A percentile compares a stretch with the other conserved stretches of the same genome.
Conservation (phyloP, 2,329 filamentous ascomycete genomes). For the Eurotiales sp. region DNA sequence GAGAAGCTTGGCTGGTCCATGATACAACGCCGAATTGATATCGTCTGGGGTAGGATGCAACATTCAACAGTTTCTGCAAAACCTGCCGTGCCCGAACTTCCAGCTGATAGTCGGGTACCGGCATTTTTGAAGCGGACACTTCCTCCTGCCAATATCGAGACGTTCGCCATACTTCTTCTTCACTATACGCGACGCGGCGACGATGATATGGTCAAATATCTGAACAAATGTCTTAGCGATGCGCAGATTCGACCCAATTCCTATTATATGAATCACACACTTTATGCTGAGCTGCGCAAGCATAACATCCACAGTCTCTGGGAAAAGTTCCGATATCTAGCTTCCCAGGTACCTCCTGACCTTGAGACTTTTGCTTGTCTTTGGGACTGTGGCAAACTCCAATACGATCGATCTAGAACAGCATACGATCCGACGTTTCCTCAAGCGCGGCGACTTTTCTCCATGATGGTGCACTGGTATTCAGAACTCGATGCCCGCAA, state of each 20-base stretch:
- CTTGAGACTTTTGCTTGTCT: constrained; percentile 66
- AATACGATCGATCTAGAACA: constrained; percentile 46
- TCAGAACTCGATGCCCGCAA: constrained; percentile 27
- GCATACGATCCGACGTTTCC: constrained; percentile 47
- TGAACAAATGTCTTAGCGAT: constrained; percentile 61
- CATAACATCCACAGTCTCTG: constrained; percentile 55
- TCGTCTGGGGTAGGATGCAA: constrained; percentile 46
- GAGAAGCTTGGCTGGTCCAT: constrained; percentile 71
- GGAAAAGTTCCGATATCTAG: constrained; percentile 54
- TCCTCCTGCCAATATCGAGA: constrained; percentile 68
- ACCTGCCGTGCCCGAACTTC: constrained; percentile 26
- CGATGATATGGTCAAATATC: constrained; percentile 53
- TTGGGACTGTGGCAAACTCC: constrained; percentile 53
- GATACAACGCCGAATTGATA: constrained; percentile 65
- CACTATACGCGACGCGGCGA: constrained; percentile 65
- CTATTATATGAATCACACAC: constrained; percentile 75
- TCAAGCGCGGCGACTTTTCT: constrained; percentile 43
- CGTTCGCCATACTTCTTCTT: constrained; percentile 70
- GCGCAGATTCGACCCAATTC: constrained; percentile 65
- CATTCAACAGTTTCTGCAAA: constrained; percentile 21
- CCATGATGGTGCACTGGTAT: constrained; percentile 49
- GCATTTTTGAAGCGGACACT: constrained; percentile 39
- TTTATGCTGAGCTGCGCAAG: constrained; percentile 62
- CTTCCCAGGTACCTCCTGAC: constrained; percentile 56
- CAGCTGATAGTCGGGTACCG: constrained; percentile 29